Evolutionary conservation across 768 basidiomycete genomes (phyloP).

Genomic region (Suillus spraguei): DNA sequence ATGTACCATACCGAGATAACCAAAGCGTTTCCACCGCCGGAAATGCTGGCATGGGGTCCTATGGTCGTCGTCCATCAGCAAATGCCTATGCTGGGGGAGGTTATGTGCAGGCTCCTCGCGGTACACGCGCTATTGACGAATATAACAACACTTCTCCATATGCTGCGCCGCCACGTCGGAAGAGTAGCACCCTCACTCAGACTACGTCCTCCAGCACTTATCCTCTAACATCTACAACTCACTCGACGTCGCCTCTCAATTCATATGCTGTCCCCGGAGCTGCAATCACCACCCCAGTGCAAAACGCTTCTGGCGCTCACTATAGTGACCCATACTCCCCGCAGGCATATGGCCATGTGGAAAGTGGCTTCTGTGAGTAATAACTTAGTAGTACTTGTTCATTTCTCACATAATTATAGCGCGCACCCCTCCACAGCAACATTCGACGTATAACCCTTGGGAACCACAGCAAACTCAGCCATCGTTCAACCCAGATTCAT

Average conservation of each 20-base stretch:
- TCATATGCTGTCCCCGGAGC: conserved; percentile 31
- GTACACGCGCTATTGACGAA: conserved; percentile 74
- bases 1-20: conserved; percentile 37
- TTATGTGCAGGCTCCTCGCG: conserved; percentile 65
- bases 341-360: conserved; percentile 52
- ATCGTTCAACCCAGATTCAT: conserved; percentile 40
- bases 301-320: conserved; percentile 22
- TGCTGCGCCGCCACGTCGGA: conserved; percentile 45
- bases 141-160: conserved; percentile 60
- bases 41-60: conserved; percentile 27
- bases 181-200: conserved; percentile 41
- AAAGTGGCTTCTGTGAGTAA: conserved; percentile 56
- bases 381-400: conserved; percentile 9
- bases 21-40: conserved; percentile 26
- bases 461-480: conserved; percentile 21
- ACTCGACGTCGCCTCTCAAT: conserved; percentile 14
- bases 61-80: conserved; percentile 35
- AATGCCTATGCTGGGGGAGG: conserved; percentile 49
- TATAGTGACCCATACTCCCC: conserved; percentile 32
- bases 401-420: conserved; percentile 40
- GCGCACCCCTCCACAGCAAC: conserved; percentile 53
- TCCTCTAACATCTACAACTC: conserved; percentile 35
- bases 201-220: conserved; percentile 41
- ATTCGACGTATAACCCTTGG: conserved; percentile 39
- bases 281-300: conserved; percentile 22